phyloP scores from a whole-genome alignment of 805 yeast species.

The Starmerella asiatica region DNA sequence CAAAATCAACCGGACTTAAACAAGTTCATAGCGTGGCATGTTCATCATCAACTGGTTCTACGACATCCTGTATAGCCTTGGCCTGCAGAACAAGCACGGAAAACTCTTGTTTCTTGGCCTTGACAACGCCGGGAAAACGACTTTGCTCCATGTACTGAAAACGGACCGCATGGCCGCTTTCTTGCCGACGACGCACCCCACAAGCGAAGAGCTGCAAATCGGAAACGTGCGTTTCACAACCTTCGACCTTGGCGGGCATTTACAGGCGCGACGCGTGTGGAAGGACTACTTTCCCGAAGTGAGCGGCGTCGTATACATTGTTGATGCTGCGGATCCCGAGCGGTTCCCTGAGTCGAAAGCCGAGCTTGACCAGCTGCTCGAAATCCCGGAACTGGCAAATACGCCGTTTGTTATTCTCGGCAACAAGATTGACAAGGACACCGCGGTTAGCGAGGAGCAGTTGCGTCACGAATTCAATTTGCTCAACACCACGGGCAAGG shows the following conservation, averaged over 20 bases:
- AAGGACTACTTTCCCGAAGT: constrained; percentile 99
- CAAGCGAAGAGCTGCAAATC: constrained; percentile 93
- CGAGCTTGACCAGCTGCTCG: constrained; percentile 84
- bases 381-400: constrained; percentile 74
- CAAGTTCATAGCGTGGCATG: constrained; percentile 22
- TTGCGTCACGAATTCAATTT: constrained; percentile 81
- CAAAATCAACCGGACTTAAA: background rate
- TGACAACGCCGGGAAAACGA: constrained; percentile 97
- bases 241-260: constrained; percentile 96
- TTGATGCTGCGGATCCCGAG: constrained; percentile 93
- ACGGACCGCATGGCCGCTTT: constrained; percentile 95
- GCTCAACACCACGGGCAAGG: constrained; percentile 82
- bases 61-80: constrained; percentile 65
- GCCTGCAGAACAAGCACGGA: constrained; percentile 89
- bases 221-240: constrained; percentile 96
- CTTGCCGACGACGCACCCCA: constrained; percentile 95
- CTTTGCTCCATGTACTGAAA: constrained; percentile 68
- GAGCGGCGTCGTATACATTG: constrained; percentile 89
- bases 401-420: constrained; percentile 93
- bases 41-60: constrained; percentile 43
- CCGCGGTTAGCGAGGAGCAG: constrained; percentile 90
- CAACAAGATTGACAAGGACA: constrained; percentile 88
- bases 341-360: constrained; percentile 90
- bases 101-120: constrained; percentile 89
- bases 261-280: constrained; percentile 98